Base-by-base conservation (phyloP, 139 green algal genomes). In the Trebouxia sp. region DNA sequence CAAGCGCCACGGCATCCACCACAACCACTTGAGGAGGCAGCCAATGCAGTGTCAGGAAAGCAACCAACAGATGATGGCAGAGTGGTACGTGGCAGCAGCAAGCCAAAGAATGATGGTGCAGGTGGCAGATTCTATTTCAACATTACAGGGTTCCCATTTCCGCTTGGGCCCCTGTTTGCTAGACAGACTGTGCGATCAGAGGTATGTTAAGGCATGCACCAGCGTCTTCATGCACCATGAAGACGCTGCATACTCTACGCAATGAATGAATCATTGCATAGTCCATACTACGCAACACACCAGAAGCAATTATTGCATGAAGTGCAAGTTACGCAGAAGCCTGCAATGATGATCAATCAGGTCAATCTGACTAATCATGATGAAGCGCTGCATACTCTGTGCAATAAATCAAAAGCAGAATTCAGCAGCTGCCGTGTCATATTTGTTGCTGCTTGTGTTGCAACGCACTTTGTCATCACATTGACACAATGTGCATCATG, bases 71-170 rank as follows among this genome's bases (percentile, higher is more conserved):
- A 77, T 51, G 69, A 77, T 55, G 69, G 69, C 41, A 37, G 43
- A 41, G 69, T 77, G 8, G 69, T 77, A 11, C 26, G 11, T 51
- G 69, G 69, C 41, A 51, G n/a, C 26, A 77, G 41, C 42, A 53
- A 53, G 41, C 69, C 42, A 1, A 24, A 15, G 3, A n/a, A 51
- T 15, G 69, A 56, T 53, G 38, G 41, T 9, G 35, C 42, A 38
- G 79, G 65, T 14, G 47, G 51, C 69, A 78, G 83, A 47, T 87
- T 85, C 47, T 92, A 94, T 48, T 48, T 88, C 37, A 90, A 92
- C 75, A 20, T 97, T 39, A 98, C 93, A 4, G 94, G 94, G 0
- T 98, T 96, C 69, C 94, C 94, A 5, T 98, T 98, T 58, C 94
- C 94, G 0, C 80, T 98, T 39, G 92, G 94, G 0, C 93, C 94